These are phyloP conservation scores for Plasmodium yoelii DNA, from an alignment of 169 alveolate genomes.

Conservation along the genomic window DNA sequence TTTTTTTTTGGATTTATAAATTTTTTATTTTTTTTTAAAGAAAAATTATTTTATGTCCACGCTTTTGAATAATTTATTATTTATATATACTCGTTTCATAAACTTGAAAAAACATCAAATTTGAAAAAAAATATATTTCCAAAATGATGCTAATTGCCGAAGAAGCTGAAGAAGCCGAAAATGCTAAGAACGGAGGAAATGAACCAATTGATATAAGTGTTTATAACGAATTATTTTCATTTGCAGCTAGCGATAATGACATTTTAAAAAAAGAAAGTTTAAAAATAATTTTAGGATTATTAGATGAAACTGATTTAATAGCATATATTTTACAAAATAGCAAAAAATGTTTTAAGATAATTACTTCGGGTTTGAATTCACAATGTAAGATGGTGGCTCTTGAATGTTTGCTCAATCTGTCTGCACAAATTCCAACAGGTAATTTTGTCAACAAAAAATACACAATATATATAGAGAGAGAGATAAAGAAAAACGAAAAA, in stretches of 20 bases:
- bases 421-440: conserved; percentile 65
- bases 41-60: too few species aligned
- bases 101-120: too few species aligned
- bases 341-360: conserved; percentile 16
- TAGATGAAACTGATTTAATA: conserved; percentile 14
- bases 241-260: conserved; percentile 18
- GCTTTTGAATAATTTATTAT: too few species aligned
- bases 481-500: not conserved
- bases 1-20: too few species aligned
- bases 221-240: conserved; percentile 41
- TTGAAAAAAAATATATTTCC: too few species aligned
- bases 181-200: too few species aligned
- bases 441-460: not conserved
- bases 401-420: conserved; percentile 39
- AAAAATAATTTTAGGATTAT: conserved; percentile 23
- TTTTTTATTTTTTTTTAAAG: too few species aligned
- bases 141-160: too few species aligned
- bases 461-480: not conserved
- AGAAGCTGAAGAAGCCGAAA: too few species aligned
- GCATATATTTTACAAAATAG: conserved; percentile 14
- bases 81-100: too few species aligned
- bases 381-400: conserved; percentile 24
- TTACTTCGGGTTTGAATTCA: conserved; percentile 18
- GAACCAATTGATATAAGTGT: not conserved
- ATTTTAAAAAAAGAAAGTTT: conserved; percentile 44